Percentiles rank a stretch among this genome's conserved stretches.
These are phyloP conservation scores for Epicoccum nigrum DNA, from an alignment of 2,329 filamentous ascomycete species.

Conservation along the genomic window DNA sequence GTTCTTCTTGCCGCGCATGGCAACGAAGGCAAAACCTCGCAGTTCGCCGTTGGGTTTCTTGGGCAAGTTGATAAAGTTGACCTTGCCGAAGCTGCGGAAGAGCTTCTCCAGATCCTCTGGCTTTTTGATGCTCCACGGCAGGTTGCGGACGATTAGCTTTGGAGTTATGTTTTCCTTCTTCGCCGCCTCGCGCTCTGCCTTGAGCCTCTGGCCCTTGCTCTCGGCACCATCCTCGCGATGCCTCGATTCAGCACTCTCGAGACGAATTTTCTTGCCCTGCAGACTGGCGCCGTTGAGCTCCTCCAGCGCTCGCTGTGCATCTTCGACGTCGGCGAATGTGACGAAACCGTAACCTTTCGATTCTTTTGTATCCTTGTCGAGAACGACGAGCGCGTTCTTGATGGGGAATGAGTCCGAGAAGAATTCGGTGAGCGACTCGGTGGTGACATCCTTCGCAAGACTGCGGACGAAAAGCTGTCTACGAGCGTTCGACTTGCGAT, in stretches of 20 bases:
- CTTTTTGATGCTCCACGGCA: slow-evolving; percentile 94
- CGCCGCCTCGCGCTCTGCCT: slow-evolving; percentile 70
- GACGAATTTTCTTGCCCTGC: slow-evolving; percentile 78
- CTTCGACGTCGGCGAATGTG: slow-evolving; percentile 91
- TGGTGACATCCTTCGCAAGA: slow-evolving; percentile 77
- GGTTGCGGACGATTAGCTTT: slow-evolving; percentile 86
- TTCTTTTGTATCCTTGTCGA: slow-evolving; percentile 82
- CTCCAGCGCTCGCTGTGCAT: slow-evolving; percentile 79
- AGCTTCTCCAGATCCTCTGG: slow-evolving; percentile 78
- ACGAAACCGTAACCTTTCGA: slow-evolving; percentile 96
- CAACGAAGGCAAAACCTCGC: slow-evolving; percentile 90
- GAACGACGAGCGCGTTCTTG: slow-evolving; percentile 93
- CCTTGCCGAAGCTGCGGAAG: slow-evolving; percentile 88
- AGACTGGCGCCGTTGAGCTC: slow-evolving; percentile 80
- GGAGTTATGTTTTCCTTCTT: slow-evolving; percentile 71
- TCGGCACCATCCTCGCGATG: slow-evolving; percentile 63
- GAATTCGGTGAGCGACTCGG: slow-evolving; percentile 80
- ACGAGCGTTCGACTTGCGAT: slow-evolving; percentile 50
- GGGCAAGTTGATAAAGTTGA: slow-evolving; percentile 85
- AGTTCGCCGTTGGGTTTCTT: slow-evolving; percentile 71
- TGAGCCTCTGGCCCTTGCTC: slow-evolving; percentile 58
- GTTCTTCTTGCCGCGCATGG: slow-evolving; percentile 85
- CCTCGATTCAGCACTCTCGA: slow-evolving; percentile 87
- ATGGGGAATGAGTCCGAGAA: slow-evolving; percentile 95
- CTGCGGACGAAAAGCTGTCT: slow-evolving; percentile 81